Evolutionary conservation across 2,329 filamentous ascomycete species (phyloP).

Genomic region (Aspergillus ochraceus): DNA sequence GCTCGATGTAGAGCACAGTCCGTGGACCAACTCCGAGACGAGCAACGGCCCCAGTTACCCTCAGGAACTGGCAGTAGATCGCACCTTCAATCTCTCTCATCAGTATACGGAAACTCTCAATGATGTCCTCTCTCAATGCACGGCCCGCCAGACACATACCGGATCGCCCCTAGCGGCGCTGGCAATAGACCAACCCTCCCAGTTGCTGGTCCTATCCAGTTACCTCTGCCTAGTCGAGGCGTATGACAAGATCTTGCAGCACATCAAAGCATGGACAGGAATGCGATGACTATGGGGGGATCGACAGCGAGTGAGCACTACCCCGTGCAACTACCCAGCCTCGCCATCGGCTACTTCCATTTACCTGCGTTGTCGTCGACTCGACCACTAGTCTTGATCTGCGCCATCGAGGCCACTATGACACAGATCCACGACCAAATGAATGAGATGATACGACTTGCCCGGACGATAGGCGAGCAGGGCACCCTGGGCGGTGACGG

Average conservation of each 20-base stretch:
- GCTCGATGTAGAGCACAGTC: neutral
- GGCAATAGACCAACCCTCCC: conserved; percentile 4
- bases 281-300: conserved; percentile 1
- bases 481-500: neutral
- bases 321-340: neutral
- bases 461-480: neutral
- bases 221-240: conserved; percentile 5
- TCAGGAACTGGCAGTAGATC: conserved; percentile 4
- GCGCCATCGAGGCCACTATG: conserved; percentile 14
- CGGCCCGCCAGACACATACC: neutral
- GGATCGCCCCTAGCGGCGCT: neutral
- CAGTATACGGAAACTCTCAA: conserved; percentile 3
- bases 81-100: conserved; percentile 2
- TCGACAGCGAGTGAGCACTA: conserved; percentile 1
- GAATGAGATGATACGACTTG: conserved; percentile 3
- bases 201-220: conserved; percentile 7
- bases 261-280: conserved; percentile 4
- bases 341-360: conserved; percentile 3
- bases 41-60: neutral
- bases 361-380: neutral
- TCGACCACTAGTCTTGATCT: conserved; percentile 4
- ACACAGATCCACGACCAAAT: conserved; percentile 9
- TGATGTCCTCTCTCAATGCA: conserved; percentile 1
- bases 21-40: neutral
- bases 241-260: conserved; percentile 7